Evolutionary conservation across 257 asterid genomes (phyloP).

Genomic region (Vinca minor): DNA sequence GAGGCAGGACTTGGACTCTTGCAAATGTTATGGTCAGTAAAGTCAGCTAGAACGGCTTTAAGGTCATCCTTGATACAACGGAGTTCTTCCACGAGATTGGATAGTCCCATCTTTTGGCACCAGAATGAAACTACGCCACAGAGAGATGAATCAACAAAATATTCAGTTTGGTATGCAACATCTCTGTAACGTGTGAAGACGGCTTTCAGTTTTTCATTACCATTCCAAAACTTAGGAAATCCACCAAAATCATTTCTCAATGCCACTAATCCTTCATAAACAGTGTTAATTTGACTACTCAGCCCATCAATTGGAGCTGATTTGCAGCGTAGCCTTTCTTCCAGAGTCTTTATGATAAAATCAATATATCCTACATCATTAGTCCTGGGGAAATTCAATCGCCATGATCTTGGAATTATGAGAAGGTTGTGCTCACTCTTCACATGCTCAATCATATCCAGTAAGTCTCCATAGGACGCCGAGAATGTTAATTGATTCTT

Average conservation of each 20-base stretch:
- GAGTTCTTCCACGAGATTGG: neutral
- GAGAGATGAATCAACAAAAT: no score
- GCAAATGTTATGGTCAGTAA: neutral
- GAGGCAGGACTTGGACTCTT: neutral
- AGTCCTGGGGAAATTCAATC: neutral
- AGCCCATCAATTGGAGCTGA: neutral
- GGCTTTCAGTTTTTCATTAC: neutral
- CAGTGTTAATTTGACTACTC: neutral
- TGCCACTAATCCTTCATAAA: neutral
- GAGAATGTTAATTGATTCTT: neutral
- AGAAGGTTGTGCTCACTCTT: neutral
- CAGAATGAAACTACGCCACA: neutral
- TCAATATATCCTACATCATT: neutral
- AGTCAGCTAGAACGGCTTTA: neutral
- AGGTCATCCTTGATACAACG: neutral
- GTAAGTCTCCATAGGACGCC: neutral
- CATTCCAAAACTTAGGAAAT: neutral
- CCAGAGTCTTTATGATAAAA: neutral
- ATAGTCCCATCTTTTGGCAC: neutral
- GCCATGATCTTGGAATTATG: neutral
- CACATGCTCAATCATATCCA: neutral
- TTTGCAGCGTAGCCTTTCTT: neutral
- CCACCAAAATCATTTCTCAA: neutral
- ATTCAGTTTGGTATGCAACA: neutral
- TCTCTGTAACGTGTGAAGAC: neutral